These are phyloP conservation scores for Leucosporidium scottii DNA, from an alignment of 768 basidiomycete species.

Conservation along the genomic window DNA sequence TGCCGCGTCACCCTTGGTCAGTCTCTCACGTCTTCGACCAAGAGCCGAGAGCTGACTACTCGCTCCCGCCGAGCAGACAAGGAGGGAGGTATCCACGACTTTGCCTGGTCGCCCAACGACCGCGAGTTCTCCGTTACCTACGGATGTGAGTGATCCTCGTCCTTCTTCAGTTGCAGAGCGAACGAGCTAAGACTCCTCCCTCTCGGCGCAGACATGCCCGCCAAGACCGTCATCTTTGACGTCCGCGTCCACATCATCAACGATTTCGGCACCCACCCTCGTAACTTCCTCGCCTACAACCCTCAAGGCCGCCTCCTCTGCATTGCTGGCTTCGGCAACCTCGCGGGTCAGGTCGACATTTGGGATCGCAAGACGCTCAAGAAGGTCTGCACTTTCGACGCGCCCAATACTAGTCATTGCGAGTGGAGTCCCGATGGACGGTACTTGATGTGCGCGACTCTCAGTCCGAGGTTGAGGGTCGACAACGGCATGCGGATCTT, in stretches of 20 bases:
- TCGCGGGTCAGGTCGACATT: slow-evolving; percentile 87
- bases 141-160: slow-evolving; percentile 62
- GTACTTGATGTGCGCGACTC: slow-evolving; percentile 85
- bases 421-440: slow-evolving; percentile 93
- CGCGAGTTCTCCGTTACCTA: slow-evolving; percentile 96
- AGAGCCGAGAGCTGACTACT: not conserved
- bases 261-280: slow-evolving; percentile 82
- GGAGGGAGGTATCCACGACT: slow-evolving; percentile 96
- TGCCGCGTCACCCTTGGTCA: slow-evolving; percentile 59
- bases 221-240: slow-evolving; percentile 86
- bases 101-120: slow-evolving; percentile 75
- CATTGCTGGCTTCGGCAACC: slow-evolving; percentile 91
- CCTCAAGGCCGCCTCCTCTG: slow-evolving; percentile 81
- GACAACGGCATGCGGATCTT: slow-evolving; percentile 96
- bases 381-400: slow-evolving; percentile 72
- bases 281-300: slow-evolving; percentile 90
- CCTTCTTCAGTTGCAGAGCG: slow-evolving; percentile 2
- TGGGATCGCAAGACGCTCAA: slow-evolving; percentile 78
- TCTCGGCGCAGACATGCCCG: slow-evolving; percentile 70
- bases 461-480: slow-evolving; percentile 90
- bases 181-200: not conserved
- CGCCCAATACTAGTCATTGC: slow-evolving; percentile 86
- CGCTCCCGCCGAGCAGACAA: slow-evolving; percentile 58
- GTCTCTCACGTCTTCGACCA: slow-evolving; percentile 9
- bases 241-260: slow-evolving; percentile 76